Conservation (phyloP, 371 early-diverging fungal species). For the Synchytrium microbalum region DNA sequence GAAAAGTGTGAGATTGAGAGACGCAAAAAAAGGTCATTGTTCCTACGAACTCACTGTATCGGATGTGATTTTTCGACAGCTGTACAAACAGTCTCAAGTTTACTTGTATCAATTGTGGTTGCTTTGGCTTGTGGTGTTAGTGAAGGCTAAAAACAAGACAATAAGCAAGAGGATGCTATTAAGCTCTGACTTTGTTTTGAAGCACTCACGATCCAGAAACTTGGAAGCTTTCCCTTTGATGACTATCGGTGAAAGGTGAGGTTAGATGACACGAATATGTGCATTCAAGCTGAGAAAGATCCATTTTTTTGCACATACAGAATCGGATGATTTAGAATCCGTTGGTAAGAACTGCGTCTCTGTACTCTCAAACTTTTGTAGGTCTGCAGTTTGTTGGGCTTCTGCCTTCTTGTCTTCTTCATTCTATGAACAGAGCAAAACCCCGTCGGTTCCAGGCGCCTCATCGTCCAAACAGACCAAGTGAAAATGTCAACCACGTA, state of each 20-base stretch:
- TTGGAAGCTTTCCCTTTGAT: constrained; percentile 51
- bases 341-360: constrained; percentile 50
- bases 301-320: not conserved
- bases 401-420: constrained; percentile 36
- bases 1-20: constrained; percentile 2
- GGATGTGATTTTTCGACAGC: constrained; percentile 62
- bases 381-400: constrained; percentile 37
- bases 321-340: constrained; percentile 13
- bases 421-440: not conserved
- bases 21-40: not conserved
- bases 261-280: not conserved
- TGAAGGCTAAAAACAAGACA: constrained; percentile 45
- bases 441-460: not conserved
- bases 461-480: not conserved
- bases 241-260: not conserved
- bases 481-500: constrained; percentile 10
- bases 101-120: constrained; percentile 45
- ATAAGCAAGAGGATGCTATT: constrained; percentile 5
- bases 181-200: not conserved
- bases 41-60: constrained; percentile 41
- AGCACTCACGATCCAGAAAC: constrained; percentile 59
- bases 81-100: constrained; percentile 57
- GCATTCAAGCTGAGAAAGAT: not conserved
- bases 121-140: constrained; percentile 64
- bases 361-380: constrained; percentile 57